Conservation (phyloP, 176 grass and related monocot genomes). For the Musa acuminata region DNA sequence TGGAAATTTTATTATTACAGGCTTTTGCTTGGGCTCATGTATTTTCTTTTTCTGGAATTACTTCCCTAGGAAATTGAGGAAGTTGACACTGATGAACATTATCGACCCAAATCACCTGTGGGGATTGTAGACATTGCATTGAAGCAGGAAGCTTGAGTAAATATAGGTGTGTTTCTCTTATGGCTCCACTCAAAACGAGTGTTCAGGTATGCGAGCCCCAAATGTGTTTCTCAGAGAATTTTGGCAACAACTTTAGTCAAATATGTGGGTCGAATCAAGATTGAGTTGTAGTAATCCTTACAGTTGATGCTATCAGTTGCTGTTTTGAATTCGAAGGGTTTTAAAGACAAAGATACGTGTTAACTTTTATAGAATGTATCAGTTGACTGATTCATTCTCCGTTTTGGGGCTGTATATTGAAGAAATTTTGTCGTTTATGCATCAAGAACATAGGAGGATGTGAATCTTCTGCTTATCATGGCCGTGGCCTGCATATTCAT, state of each 20-base stretch:
- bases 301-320: neutral
- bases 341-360: neutral
- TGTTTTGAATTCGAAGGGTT: neutral
- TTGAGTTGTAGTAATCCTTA: neutral
- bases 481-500: too few relatives aligned
- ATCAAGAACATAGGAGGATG: too few relatives aligned
- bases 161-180: neutral
- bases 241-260: too few relatives aligned
- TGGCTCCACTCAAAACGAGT: neutral
- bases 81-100: slow-evolving; percentile 77
- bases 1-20: neutral
- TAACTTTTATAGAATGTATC: neutral
- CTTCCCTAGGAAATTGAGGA: slow-evolving; percentile 73
- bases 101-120: slow-evolving; percentile 57
- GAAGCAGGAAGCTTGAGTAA: slow-evolving; percentile 55
- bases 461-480: too few relatives aligned
- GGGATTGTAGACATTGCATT: slow-evolving; percentile 54
- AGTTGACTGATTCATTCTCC: too few relatives aligned
- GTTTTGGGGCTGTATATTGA: too few relatives aligned
- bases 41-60: slow-evolving; percentile 12
- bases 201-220: too few relatives aligned
- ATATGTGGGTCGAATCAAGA: too few relatives aligned
- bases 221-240: too few relatives aligned
- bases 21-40: neutral
- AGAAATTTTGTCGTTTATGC: too few relatives aligned